These are phyloP conservation scores for Periconia sp. DNA, from an alignment of 2,329 filamentous ascomycete genomes.

Conservation along the genomic window DNA sequence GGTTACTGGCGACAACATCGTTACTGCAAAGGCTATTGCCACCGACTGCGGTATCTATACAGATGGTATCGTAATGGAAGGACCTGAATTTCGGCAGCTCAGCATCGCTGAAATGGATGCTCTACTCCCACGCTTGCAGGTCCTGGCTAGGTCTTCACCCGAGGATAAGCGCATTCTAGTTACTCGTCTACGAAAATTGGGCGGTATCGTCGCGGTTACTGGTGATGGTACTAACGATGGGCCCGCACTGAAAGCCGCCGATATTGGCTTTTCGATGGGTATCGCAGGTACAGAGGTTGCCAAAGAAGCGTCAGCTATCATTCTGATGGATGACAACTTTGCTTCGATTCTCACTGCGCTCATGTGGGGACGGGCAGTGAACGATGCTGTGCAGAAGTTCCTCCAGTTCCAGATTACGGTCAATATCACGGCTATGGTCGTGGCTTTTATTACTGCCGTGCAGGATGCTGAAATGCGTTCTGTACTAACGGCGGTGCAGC, in stretches of 20 bases:
- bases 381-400: slow-evolving; percentile 43
- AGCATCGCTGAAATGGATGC: slow-evolving; percentile 67
- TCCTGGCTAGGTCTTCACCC: slow-evolving; percentile 75
- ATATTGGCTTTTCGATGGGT: slow-evolving; percentile 83
- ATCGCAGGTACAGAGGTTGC: slow-evolving; percentile 80
- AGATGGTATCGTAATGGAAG: slow-evolving; percentile 74
- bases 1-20: slow-evolving; percentile 80
- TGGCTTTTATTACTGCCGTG: slow-evolving; percentile 70
- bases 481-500: slow-evolving; percentile 69
- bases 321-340: slow-evolving; percentile 87
- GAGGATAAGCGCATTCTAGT: slow-evolving; percentile 79
- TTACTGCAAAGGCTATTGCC: slow-evolving; percentile 77
- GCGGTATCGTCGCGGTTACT: slow-evolving; percentile 80
- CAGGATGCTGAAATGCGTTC: slow-evolving; percentile 61
- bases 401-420: slow-evolving; percentile 69
- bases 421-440: slow-evolving; percentile 70
- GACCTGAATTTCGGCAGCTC: slow-evolving; percentile 75
- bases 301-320: slow-evolving; percentile 81
- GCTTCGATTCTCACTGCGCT: slow-evolving; percentile 79
- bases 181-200: slow-evolving; percentile 71
- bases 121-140: slow-evolving; percentile 72
- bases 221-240: slow-evolving; percentile 83
- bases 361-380: slow-evolving; percentile 66
- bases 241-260: slow-evolving; percentile 76
- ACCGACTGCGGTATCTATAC: slow-evolving; percentile 76